Conservation (phyloP, 176 grass and related monocot species). For the Tuctoria greenei region DNA sequence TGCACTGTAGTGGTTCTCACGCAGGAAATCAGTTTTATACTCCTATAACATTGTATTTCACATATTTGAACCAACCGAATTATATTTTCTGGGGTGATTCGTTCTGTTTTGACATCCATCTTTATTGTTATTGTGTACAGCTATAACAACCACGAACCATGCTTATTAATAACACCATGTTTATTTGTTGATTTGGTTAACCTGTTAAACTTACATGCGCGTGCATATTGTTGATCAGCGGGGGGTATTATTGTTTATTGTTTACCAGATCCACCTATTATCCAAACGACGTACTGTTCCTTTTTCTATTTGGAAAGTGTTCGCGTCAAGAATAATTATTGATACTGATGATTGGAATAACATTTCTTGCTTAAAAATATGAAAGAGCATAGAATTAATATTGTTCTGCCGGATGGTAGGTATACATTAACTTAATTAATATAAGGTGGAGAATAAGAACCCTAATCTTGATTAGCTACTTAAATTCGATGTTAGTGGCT, state of each 20-base stretch:
- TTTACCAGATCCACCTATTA: not conserved
- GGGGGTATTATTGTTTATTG: not conserved
- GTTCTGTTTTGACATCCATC: not conserved
- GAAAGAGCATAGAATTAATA: too few relatives aligned
- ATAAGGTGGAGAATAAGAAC: not conserved
- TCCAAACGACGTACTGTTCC: not conserved
- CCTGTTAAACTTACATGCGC: not conserved
- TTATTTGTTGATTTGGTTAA: not conserved
- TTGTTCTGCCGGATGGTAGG: too few relatives aligned
- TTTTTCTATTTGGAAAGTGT: not conserved
- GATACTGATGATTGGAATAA: not conserved
- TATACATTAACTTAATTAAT: too few relatives aligned
- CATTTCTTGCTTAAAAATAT: not conserved
- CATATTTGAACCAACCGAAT: not conserved
- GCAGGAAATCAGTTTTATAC: not conserved
- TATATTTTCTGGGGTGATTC: not conserved
- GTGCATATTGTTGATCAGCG: not conserved
- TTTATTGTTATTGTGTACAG: not conserved
- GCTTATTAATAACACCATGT: not conserved
- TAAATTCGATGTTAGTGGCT: not conserved
- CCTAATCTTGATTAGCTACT: not conserved
- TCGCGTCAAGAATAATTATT: not conserved
- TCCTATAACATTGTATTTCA: not conserved
- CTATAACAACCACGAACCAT: not conserved
- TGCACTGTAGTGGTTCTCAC: not conserved